phyloP scores from a whole-genome alignment of 108 stramenopile species.

The Pseudonitzschia multistriata region DNA sequence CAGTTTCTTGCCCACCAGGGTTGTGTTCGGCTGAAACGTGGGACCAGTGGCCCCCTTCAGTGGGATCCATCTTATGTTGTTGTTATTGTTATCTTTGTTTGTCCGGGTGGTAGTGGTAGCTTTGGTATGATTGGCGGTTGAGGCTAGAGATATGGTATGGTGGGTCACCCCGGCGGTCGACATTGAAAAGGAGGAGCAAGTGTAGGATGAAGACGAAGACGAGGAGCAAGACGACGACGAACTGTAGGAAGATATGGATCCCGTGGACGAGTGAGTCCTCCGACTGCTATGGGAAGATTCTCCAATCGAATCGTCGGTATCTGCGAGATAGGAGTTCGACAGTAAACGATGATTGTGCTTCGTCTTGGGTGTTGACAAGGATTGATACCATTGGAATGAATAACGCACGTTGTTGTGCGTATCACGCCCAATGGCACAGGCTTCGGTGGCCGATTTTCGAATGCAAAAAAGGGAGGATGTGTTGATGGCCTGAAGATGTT shows the following conservation, averaged over 20 bases:
- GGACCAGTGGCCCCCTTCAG: conserved; percentile 55
- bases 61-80: conserved; percentile 32
- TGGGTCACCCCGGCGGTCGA: conserved; percentile 11
- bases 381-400: conserved; percentile 62
- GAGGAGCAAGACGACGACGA: neutral
- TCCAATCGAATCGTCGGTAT: conserved; percentile 8
- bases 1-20: conserved; percentile 51
- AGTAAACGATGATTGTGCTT: neutral
- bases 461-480: conserved; percentile 35
- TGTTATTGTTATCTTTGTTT: neutral
- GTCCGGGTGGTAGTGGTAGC: conserved; percentile 6
- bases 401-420: conserved; percentile 10
- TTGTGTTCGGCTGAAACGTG: conserved; percentile 63
- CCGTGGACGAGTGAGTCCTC: neutral
- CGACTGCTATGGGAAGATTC: neutral
- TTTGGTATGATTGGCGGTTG: neutral
- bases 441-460: conserved; percentile 37
- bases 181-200: neutral
- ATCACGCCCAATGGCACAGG: conserved; percentile 11
- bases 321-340: neutral
- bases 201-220: neutral
- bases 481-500: conserved; percentile 14
- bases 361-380: conserved; percentile 3
- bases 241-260: neutral
- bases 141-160: conserved; percentile 2